A percentile compares a stretch with the other conserved stretches of the same genome.
These are phyloP conservation scores for Candida sanyaensis DNA, from an alignment of 1,139 yeast genomes.

Conservation along the genomic window DNA sequence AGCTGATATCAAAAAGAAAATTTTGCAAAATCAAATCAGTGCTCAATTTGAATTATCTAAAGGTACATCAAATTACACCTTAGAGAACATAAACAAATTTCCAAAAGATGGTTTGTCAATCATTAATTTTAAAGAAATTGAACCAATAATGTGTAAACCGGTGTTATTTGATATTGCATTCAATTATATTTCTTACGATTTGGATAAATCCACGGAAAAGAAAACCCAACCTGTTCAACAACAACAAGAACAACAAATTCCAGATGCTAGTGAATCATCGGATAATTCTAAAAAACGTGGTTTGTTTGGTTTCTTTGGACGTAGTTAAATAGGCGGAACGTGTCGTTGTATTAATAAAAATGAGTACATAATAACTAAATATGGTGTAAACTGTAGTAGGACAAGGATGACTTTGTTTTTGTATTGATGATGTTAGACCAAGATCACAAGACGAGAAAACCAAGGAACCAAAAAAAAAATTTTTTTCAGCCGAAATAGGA, in stretches of 20 bases:
- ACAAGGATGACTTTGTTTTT: too few species aligned
- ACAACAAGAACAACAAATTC: slow-evolving; percentile 1
- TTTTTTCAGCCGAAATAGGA: background rate
- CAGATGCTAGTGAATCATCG: background rate
- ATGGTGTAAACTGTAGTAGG: too few species aligned
- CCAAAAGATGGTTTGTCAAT: slow-evolving; percentile 44
- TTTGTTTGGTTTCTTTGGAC: slow-evolving; percentile 48
- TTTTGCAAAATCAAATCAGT: slow-evolving; percentile 49
- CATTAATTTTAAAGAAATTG: slow-evolving; percentile 47
- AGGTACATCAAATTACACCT: slow-evolving; percentile 21
- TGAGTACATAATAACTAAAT: too few species aligned
- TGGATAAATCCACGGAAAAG: slow-evolving; percentile 2
- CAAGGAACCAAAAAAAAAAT: background rate
- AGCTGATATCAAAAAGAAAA: slow-evolving; percentile 25
- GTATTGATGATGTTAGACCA: too few species aligned
- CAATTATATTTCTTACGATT: slow-evolving; percentile 64
- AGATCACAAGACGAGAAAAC: background rate
- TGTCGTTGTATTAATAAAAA: background rate
- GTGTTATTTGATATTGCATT: slow-evolving; percentile 88
- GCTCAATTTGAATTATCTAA: slow-evolving; percentile 44
- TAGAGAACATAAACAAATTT: slow-evolving; percentile 53
- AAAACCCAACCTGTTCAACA: background rate
- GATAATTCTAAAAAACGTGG: slow-evolving; percentile 23
- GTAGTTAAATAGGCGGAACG: slow-evolving; percentile 13
- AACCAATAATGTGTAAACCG: slow-evolving; percentile 76